Conservation (phyloP, 139 green algal species). For the Trebouxia sp. region DNA sequence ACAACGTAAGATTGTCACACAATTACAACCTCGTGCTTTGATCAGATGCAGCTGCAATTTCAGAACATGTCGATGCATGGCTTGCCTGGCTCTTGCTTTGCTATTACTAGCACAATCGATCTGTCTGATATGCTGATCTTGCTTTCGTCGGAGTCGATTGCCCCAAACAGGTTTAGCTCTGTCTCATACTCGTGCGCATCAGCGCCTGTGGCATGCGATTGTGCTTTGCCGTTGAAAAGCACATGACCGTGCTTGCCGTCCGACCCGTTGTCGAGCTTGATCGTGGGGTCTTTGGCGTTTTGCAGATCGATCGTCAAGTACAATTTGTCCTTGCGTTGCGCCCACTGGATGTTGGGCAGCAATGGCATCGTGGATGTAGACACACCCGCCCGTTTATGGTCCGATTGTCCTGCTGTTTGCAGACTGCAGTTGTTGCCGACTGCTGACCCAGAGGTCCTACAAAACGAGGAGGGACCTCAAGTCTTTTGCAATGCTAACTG, state of each 20-base stretch:
- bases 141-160: constrained; percentile 62
- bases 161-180: constrained; percentile 63
- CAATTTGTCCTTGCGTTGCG: constrained; percentile 70
- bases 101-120: constrained; percentile 66
- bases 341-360: constrained; percentile 69
- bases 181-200: constrained; percentile 63
- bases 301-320: constrained; percentile 82
- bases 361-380: constrained; percentile 29
- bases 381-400: no score
- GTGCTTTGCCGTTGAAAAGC: constrained; percentile 57
- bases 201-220: constrained; percentile 55
- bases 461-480: no score
- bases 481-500: no score
- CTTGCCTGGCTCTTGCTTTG: constrained; percentile 52
- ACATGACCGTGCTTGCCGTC: constrained; percentile 54
- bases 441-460: no score
- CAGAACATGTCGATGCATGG: no score
- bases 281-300: constrained; percentile 58
- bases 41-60: no score
- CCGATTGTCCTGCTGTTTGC: no score
- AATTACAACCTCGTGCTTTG: no score
- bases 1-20: no score
- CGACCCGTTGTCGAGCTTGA: constrained; percentile 61
- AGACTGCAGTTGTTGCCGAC: no score
- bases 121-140: constrained; percentile 65